These are phyloP conservation scores for Pichia gijzeniarum DNA, from an alignment of 805 yeast species.

Conservation along the genomic window DNA sequence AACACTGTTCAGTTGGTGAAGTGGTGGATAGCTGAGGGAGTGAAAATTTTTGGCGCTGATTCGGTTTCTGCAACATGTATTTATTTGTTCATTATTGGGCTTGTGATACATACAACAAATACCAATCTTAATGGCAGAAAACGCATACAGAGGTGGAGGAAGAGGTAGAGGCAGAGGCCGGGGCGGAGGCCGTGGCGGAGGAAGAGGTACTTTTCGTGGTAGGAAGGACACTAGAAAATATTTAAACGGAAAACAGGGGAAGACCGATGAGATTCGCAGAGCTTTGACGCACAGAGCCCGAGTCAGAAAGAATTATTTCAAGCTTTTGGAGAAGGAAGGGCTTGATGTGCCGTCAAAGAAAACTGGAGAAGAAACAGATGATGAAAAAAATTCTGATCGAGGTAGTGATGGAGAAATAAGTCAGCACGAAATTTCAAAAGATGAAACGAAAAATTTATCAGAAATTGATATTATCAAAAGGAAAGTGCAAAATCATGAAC, in stretches of 20 bases:
- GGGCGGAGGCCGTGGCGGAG: neutral
- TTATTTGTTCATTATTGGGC: too few relatives aligned
- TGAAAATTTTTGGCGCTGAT: too few relatives aligned
- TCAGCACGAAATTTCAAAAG: slow-evolving; percentile 9
- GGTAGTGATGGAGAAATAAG: slow-evolving; percentile 14
- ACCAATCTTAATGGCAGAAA: neutral
- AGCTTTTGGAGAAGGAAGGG: slow-evolving; percentile 70
- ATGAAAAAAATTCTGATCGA: slow-evolving; percentile 14
- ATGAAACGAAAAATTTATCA: slow-evolving; percentile 9
- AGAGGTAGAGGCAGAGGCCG: neutral
- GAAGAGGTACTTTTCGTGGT: neutral
- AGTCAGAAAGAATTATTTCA: slow-evolving; percentile 74
- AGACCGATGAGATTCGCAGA: slow-evolving; percentile 60
- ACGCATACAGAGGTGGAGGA: too few relatives aligned
- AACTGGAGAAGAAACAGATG: slow-evolving; percentile 15
- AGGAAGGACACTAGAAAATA: slow-evolving; percentile 15
- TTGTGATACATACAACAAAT: too few relatives aligned
- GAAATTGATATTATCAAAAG: slow-evolving; percentile 29
- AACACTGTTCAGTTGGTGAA: too few relatives aligned
- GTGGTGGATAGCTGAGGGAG: too few relatives aligned
- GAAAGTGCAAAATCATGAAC: slow-evolving; percentile 19
- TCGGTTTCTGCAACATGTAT: too few relatives aligned
- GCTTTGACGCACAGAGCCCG: slow-evolving; percentile 77
- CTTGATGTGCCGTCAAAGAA: slow-evolving; percentile 39
- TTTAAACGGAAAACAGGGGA: slow-evolving; percentile 26